Evolutionary conservation across 768 basidiomycete species (phyloP), one percentile per base, ranked within the genome.

Genomic region (Rhizopogon salebrosus): DNA sequence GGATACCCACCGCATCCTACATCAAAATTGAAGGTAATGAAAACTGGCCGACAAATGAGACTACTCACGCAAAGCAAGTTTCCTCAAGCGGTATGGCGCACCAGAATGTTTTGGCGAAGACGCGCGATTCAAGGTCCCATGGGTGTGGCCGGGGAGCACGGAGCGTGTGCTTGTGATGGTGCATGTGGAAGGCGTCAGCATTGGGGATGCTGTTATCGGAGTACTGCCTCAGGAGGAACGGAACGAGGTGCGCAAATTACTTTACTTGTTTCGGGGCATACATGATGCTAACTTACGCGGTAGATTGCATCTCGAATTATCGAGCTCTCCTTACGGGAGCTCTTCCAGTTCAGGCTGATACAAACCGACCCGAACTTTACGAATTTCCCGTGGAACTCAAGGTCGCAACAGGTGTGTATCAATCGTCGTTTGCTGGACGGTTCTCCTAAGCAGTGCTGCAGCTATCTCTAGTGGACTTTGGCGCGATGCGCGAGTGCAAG

Each of bases 351-450:
- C 73, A 75, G 89, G 26, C 69, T 87, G 38, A 98, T 99, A 95
- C 97, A 98, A 68, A 99, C 95, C 0, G 95, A 99, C 65, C 97
- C 97, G 3, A 98, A 99, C 62, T 98, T 92, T 90, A 89, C 92
- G 8, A 98, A 98, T 68, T n/a, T n/a, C n/a, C n/a, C n/a, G n/a
- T n/a, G n/a, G n/a, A n/a, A n/a, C n/a, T n/a, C n/a, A n/a, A n/a
- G 2, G 83, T n/a, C 83, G 1, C 75, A 79, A 38, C 80, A 84
- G 76, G 89, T 86, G 18, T 23, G 65, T 37, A 6, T 23, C 23
- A 41, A 16, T n/a, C 23, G 10, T 37, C 45, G 20, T 40, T 7
- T 37, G 43, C n/a, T 51, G 6, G 48, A 26, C 36, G 37, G 22
- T 36, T 26, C 35, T 4, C 27, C 37, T 55, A 91, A 84, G 73